These are phyloP conservation scores for Cyberlindnera amylophila DNA, from an alignment of 805 yeast species.

Conservation along the genomic window DNA sequence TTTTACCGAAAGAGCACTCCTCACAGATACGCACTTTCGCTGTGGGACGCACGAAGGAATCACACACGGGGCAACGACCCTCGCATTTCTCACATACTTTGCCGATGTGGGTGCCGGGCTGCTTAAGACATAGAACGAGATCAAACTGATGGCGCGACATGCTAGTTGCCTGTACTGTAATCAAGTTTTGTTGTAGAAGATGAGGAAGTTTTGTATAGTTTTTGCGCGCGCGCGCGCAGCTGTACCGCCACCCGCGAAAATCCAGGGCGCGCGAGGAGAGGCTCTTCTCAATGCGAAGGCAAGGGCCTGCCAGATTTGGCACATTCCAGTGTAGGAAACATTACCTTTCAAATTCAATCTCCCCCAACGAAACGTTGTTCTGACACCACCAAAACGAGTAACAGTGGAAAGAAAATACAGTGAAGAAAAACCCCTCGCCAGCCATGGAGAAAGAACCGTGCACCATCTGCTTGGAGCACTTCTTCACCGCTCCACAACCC, in stretches of 20 bases:
- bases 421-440: no score
- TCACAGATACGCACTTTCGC: slow-evolving; percentile 71
- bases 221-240: no score
- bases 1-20: slow-evolving; percentile 76
- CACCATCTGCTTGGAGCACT: slow-evolving; percentile 55
- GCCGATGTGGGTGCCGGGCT: slow-evolving; percentile 73
- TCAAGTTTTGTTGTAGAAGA: neutral
- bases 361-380: no score
- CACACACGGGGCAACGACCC: slow-evolving; percentile 89
- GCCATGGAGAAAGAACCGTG: slow-evolving; percentile 34
- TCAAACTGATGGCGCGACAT: slow-evolving; percentile 94
- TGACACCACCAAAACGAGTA: neutral
- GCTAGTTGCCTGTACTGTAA: neutral
- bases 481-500: slow-evolving; percentile 22
- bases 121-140: slow-evolving; percentile 76
- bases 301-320: neutral
- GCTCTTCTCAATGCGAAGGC: neutral
- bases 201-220: no score
- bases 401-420: no score
- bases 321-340: neutral
- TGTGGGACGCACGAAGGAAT: slow-evolving; percentile 73
- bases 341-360: no score
- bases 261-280: no score
- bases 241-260: no score
- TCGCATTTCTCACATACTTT: slow-evolving; percentile 80